Base-by-base conservation (phyloP, 2,329 filamentous ascomycete genomes). In the Verticillium nubilum region DNA sequence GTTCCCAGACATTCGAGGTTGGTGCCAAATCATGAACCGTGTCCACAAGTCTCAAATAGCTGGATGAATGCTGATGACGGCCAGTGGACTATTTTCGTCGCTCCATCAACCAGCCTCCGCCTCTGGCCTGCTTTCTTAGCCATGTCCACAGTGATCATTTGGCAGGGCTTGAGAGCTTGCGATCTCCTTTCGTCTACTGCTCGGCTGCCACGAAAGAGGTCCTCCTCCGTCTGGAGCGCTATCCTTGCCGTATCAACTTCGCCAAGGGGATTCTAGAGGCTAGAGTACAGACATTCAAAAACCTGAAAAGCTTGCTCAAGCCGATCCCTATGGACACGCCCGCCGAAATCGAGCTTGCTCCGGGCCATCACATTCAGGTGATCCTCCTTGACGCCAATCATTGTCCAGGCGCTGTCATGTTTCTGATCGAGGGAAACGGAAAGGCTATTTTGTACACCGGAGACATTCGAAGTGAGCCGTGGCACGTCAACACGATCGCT, bases 61-160 rank as follows among this genome's bases (percentile, higher is more conserved):
- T 3, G 54, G 54, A n/a, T 57, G 58, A 3, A 31, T 15, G 19
- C 50, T 19, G 25, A 56, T 12, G 28, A 5, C 17, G 29, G 17
- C 10, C 59, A 90, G 88, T 97, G 64, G 93, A 97, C 73, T 92
- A 87, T 76, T 97, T 97, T 67, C 85, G 90, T 26, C 76, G 74
- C 17, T 78, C 80, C 54, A 74, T 78, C 4, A 77, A 77, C 5
- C 73, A 74, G 17, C 80, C 74, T 17, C 82, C 89, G 4, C 90
- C 92, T 0, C 74, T 95, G 59, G 92, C 90, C 17, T 95, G 89
- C 71, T 97, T 98, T 69, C 80, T 98, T 27, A 96, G 90, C 72
- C 94, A 98, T 81, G 86, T 96, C 2, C 94, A 97, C 70, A 96
- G 89, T 64, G 93, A 97, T 67, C 94, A 97, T 73, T 82, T 97